Conservation (phyloP, 2,329 filamentous ascomycete genomes). For the Pyrenophora seminiperda region DNA sequence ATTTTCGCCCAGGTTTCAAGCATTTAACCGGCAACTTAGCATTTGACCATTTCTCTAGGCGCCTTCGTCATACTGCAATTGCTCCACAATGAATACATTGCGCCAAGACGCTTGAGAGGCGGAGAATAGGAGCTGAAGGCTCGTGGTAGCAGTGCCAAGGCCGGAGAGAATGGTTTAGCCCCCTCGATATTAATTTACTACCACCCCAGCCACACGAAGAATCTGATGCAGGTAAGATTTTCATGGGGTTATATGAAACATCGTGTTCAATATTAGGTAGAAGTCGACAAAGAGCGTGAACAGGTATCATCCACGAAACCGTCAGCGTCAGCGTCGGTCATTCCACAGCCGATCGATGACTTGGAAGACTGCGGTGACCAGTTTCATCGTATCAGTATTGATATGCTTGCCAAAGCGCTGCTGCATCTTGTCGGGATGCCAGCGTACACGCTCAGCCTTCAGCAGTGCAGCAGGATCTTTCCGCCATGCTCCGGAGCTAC, state of each 20-base stretch:
- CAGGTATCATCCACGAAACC: not conserved
- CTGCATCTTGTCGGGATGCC: slow-evolving; percentile 98
- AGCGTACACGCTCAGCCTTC: slow-evolving; percentile 85
- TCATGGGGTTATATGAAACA: slow-evolving; percentile 1
- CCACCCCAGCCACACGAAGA: not conserved
- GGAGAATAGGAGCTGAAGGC: not conserved
- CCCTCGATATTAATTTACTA: slow-evolving; percentile 5
- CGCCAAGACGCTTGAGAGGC: slow-evolving; percentile 1
- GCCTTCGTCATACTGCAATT: slow-evolving; percentile 3
- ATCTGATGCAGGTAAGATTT: not conserved
- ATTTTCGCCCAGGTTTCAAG: slow-evolving; percentile 22
- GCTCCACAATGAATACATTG: slow-evolving; percentile 18
- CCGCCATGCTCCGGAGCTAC: slow-evolving; percentile 54
- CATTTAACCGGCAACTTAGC: slow-evolving; percentile 37
- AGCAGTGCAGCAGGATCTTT: slow-evolving; percentile 59
- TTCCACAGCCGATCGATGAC: slow-evolving; percentile 82
- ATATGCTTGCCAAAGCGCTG: slow-evolving; percentile 78
- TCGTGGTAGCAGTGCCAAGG: slow-evolving; percentile 6
- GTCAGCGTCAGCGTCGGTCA: slow-evolving; percentile 49
- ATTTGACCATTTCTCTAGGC: slow-evolving; percentile 2
- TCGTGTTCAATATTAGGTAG: not conserved
- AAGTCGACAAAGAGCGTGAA: not conserved
- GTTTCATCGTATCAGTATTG: slow-evolving; percentile 72
- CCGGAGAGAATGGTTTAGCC: not conserved
- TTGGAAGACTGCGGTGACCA: slow-evolving; percentile 90